Percentiles rank a stretch among this genome's conserved stretches.
Evolutionary conservation across 2,329 filamentous ascomycete species (phyloP).

Genomic region (Aspergillus thermomutatus): DNA sequence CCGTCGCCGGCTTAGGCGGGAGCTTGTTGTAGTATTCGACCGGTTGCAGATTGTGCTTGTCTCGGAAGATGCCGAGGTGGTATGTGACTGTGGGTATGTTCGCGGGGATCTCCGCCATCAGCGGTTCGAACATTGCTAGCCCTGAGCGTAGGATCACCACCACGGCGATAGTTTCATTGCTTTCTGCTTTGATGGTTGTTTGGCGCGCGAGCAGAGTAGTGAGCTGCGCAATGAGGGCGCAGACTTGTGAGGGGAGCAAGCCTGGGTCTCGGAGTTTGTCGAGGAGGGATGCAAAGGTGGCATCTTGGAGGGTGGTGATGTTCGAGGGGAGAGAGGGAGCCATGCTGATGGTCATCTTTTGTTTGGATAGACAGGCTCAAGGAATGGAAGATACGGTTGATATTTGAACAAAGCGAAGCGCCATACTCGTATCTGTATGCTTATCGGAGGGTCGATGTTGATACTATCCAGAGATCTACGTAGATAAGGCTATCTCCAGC

Average conservation of each 20-base stretch:
- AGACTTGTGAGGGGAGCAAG: constrained; percentile 15
- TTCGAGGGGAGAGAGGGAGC: constrained; percentile 11
- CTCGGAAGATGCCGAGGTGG: constrained; percentile 28
- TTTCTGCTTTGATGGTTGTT: not conserved
- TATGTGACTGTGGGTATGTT: constrained; percentile 24
- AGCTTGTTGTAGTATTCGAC: constrained; percentile 32
- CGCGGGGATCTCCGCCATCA: constrained; percentile 23
- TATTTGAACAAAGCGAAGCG: no score
- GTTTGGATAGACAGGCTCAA: not conserved
- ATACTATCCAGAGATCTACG: no score
- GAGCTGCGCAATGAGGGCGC: constrained; percentile 10
- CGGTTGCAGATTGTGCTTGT: constrained; percentile 22
- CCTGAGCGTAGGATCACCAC: constrained; percentile 37
- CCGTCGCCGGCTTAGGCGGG: constrained; percentile 19
- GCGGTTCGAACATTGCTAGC: constrained; percentile 38
- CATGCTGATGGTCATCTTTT: not conserved
- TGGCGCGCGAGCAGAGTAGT: not conserved
- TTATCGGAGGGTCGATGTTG: no score
- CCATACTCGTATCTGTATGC: no score
- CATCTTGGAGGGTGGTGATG: constrained; percentile 10
- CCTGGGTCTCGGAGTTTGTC: constrained; percentile 9
- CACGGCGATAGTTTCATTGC: constrained; percentile 6
- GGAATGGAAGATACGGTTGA: no score
- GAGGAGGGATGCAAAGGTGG: constrained; percentile 9
- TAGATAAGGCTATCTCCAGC: no score